Evolutionary conservation across 352 stramenopile species (phyloP).

Genomic region (Globisporangium takayamanum): DNA sequence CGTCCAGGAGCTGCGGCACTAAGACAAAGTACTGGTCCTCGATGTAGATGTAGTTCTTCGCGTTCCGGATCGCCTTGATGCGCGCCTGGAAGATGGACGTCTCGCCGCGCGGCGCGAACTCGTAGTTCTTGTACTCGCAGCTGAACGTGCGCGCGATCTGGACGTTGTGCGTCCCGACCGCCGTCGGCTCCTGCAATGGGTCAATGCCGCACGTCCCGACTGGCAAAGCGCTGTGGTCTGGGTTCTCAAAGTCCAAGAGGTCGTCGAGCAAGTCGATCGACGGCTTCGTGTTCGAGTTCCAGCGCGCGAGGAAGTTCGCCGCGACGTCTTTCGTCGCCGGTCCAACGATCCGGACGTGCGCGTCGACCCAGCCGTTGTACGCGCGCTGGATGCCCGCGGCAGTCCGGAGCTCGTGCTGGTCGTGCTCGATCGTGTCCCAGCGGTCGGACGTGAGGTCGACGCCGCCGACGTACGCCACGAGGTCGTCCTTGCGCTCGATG

Average conservation of each 20-base stretch:
- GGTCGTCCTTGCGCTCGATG: constrained; percentile 9
- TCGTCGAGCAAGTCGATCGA: constrained; percentile 20
- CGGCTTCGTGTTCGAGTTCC: constrained; percentile 32
- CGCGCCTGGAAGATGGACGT: constrained; percentile 42
- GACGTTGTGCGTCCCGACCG: constrained; percentile 12
- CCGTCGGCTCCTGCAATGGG: neutral
- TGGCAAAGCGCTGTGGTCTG: constrained; percentile 3
- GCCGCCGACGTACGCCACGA: constrained; percentile 39
- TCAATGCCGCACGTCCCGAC: constrained; percentile 7
- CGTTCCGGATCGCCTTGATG: constrained; percentile 54
- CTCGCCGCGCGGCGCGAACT: constrained; percentile 28
- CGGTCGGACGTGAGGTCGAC: constrained; percentile 45
- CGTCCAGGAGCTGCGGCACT: constrained; percentile 45
- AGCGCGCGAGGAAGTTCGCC: constrained; percentile 41
- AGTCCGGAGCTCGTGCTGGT: constrained; percentile 30
- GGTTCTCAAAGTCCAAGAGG: constrained; percentile 38
- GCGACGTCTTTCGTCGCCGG: constrained; percentile 40
- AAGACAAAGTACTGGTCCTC: constrained; percentile 72
- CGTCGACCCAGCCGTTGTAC: constrained; percentile 52
- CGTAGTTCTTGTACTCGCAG: constrained; percentile 1
- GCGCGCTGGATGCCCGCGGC: constrained; percentile 18
- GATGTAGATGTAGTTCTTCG: constrained; percentile 64
- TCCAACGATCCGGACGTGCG: constrained; percentile 30
- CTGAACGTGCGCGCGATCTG: constrained; percentile 59
- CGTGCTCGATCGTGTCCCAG: constrained; percentile 48